Conservation (phyloP, 1,139 yeast genomes). For the Diutina ranongensis region DNA sequence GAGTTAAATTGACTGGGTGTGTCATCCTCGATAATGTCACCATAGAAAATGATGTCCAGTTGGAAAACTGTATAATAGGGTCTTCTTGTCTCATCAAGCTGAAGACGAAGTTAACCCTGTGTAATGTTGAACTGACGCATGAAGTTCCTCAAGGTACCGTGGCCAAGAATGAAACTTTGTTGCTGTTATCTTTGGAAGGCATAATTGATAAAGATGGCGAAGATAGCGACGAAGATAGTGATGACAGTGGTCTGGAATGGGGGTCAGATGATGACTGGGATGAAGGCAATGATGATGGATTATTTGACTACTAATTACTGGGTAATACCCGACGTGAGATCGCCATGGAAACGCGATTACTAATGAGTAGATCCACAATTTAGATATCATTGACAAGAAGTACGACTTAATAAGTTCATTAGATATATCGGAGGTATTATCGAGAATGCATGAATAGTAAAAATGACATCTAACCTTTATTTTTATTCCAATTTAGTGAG, state of each 20-base stretch:
- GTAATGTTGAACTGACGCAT: slow-evolving; percentile 77
- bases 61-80: slow-evolving; percentile 89
- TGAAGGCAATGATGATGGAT: slow-evolving; percentile 11
- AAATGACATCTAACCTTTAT: too few species aligned
- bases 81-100: slow-evolving; percentile 45
- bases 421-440: too few species aligned
- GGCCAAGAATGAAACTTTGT: slow-evolving; percentile 75
- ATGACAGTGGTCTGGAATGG: slow-evolving; percentile 10
- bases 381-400: too few species aligned
- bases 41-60: slow-evolving; percentile 70
- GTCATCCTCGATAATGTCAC: slow-evolving; percentile 60
- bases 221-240: slow-evolving; percentile 13
- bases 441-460: too few species aligned
- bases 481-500: too few species aligned
- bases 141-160: slow-evolving; percentile 50
- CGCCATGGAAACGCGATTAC: not conserved
- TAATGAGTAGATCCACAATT: too few species aligned
- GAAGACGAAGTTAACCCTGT: slow-evolving; percentile 55
- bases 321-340: not conserved
- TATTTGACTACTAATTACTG: slow-evolving; percentile 10
- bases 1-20: slow-evolving; percentile 83
- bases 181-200: slow-evolving; percentile 51
- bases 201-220: slow-evolving; percentile 19
- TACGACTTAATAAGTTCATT: too few species aligned
- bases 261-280: slow-evolving; percentile 10